Base-by-base conservation (phyloP, 495 filamentous ascomycete genomes). In the Pyrenula massariospora region DNA sequence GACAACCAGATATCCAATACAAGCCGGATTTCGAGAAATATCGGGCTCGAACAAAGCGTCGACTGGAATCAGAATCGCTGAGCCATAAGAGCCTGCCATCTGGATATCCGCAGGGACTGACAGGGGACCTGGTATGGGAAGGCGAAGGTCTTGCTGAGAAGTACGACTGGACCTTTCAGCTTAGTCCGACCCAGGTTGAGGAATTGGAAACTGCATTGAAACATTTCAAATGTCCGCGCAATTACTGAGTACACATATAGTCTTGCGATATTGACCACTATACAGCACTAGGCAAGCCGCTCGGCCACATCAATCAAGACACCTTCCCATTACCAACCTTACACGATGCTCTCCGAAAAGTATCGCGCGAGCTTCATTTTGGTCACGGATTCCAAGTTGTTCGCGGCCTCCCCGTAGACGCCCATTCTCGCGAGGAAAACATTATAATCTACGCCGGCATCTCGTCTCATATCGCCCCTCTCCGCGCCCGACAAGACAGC, bases 351-450 rank as follows among this genome's bases (percentile, higher is more conserved):
- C 66, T 86, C 1, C 70, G 77, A 24, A 61, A 66, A 0, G 61
- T 83, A 22, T 81, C 83, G 1, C 64, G 70, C 0, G 75, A 81
- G 42, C 62, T 84, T 31, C 80, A 85, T 58, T 63, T 62, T 31
- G 82, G 82, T 5, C 76, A 72, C 53, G 84, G 84, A 1, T 87
- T 87, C 68, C 74, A 77, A 42, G 81, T 88, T 2, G 61, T 88
- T 2, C 76, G 81, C 1, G 84, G 84, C 2, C 65, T 86, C 20
- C 70, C 70, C 0, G 66, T 80, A 0, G 70, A 77, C 50, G 57
- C 64, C 1, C 73, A 85, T 64, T 70, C 74, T 0, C 72, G 71
- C 10, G 76, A 81, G 57, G 80, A 87, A 19, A 84, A 81, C 59
- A 66, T 85, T 47, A 79, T 82, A 59, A 78, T 87, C 58, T 86